phyloP scores from a whole-genome alignment of 441 rosid genomes.

The Macaranga tanarius region DNA sequence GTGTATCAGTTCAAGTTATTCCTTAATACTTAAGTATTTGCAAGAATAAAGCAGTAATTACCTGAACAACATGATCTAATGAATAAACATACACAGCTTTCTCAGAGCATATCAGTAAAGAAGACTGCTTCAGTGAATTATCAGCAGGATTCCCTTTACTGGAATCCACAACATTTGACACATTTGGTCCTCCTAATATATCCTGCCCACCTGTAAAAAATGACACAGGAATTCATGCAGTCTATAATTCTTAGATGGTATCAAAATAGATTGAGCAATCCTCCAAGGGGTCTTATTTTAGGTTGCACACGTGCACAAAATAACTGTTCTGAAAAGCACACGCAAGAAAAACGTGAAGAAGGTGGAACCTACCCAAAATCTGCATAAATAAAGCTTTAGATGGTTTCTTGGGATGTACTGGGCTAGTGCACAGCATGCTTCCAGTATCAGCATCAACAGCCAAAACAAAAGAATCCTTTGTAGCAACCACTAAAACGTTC shows the following conservation, averaged over 20 bases:
- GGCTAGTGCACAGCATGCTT: slow-evolving; percentile 55
- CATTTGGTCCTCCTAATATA: slow-evolving; percentile 34
- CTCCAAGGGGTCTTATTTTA: slow-evolving; percentile 5
- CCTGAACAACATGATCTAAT: slow-evolving; percentile 67
- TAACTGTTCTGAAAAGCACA: not conserved
- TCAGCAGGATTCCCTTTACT: slow-evolving; percentile 45
- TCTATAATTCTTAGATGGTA: not conserved
- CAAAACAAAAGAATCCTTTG: slow-evolving; percentile 79
- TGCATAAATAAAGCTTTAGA: slow-evolving; percentile 77
- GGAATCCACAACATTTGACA: slow-evolving; percentile 32
- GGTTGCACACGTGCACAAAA: not conserved
- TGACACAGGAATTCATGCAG: not conserved
- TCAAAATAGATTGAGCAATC: not conserved
- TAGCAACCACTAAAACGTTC: slow-evolving; percentile 69
- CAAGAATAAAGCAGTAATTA: slow-evolving; percentile 23
- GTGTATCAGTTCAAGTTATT: not conserved
- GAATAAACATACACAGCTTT: slow-evolving; percentile 84
- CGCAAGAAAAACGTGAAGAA: slow-evolving; percentile 13
- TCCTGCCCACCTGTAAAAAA: slow-evolving; percentile 54
- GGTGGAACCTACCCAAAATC: slow-evolving; percentile 54
- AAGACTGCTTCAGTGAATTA: slow-evolving; percentile 49
- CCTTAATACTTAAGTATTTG: not conserved
- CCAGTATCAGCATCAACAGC: slow-evolving; percentile 72
- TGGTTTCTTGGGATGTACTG: slow-evolving; percentile 80
- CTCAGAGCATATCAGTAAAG: slow-evolving; percentile 73